Percentiles rank a stretch among this genome's conserved stretches.
Conservation (phyloP, 139 green algal species). For the Edaphochlamys debaryana region DNA sequence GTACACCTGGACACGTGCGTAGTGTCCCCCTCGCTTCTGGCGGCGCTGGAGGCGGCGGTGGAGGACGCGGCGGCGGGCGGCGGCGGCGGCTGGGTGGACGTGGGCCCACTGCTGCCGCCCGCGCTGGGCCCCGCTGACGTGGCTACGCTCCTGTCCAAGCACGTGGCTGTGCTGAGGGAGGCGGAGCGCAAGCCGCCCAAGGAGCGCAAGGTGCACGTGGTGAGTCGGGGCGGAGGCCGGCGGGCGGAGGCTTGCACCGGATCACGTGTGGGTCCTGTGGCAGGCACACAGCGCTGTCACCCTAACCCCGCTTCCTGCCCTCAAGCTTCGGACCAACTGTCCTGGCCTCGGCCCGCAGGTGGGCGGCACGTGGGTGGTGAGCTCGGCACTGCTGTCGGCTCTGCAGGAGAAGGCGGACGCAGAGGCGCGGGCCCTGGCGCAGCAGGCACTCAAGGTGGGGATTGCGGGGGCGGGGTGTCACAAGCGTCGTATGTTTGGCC, state of each 20-base stretch:
- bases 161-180: conserved; percentile 17
- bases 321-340: too few relatives aligned
- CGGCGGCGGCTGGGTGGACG: conserved; percentile 56
- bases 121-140: conserved; percentile 58
- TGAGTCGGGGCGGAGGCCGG: not conserved
- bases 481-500: too few relatives aligned
- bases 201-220: conserved; percentile 20
- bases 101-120: conserved; percentile 58
- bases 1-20: conserved; percentile 72
- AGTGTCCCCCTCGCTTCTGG: conserved; percentile 66
- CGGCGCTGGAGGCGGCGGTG: conserved; percentile 68
- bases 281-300: too few relatives aligned
- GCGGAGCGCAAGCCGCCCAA: conserved; percentile 1
- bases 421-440: conserved; percentile 54
- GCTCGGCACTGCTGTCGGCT: conserved; percentile 12
- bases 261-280: not conserved
- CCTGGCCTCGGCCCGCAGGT: not conserved
- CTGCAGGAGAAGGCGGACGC: conserved; percentile 46
- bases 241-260: not conserved
- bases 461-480: too few relatives aligned
- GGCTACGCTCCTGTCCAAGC: conserved; percentile 47
- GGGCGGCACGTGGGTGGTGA: conserved; percentile 32
- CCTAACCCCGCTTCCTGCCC: too few relatives aligned
- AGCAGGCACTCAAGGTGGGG: conserved; percentile 50
- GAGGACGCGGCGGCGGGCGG: conserved; percentile 61